A percentile compares a stretch with the other conserved stretches of the same genome.
phyloP scores from a whole-genome alignment of 2,329 filamentous ascomycete species.

The Onygenales sp. region DNA sequence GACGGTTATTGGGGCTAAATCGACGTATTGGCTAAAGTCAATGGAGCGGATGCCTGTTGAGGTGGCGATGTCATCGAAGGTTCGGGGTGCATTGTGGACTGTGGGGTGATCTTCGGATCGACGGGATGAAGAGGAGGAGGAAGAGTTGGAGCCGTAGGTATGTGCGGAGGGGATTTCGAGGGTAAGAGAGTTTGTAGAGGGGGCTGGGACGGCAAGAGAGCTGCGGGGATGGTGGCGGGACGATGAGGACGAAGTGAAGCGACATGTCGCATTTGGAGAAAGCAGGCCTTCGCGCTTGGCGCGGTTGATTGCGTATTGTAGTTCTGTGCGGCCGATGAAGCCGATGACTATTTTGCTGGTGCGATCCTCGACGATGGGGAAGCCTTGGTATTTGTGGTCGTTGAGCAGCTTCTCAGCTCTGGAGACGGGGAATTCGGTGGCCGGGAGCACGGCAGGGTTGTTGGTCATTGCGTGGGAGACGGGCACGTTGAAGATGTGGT shows the following conservation, averaged over 20 bases:
- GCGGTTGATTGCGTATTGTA: slow-evolving; percentile 81
- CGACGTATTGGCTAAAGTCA: slow-evolving; percentile 80
- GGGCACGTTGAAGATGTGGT: slow-evolving; percentile 90
- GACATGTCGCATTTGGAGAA: slow-evolving; percentile 60
- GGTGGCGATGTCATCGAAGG: slow-evolving; percentile 51
- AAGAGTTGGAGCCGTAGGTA: not conserved
- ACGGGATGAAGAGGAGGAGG: not conserved
- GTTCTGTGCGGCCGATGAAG: slow-evolving; percentile 85
- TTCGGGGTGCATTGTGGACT: slow-evolving; percentile 32
- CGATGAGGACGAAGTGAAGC: slow-evolving; percentile 45
- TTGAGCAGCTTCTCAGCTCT: slow-evolving; percentile 66
- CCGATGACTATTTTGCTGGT: slow-evolving; percentile 66
- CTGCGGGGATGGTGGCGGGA: slow-evolving; percentile 33
- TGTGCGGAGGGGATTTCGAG: not conserved
- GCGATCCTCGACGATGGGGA: slow-evolving; percentile 75
- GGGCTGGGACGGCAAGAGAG: not conserved
- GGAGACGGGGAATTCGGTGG: slow-evolving; percentile 63
- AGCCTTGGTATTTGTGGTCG: slow-evolving; percentile 80
- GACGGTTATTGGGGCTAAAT: slow-evolving; percentile 79
- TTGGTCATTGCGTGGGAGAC: slow-evolving; percentile 84
- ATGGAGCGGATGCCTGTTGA: slow-evolving; percentile 50
- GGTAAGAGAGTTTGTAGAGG: not conserved
- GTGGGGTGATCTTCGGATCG: not conserved
- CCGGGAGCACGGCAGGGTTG: slow-evolving; percentile 63
- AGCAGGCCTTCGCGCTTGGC: slow-evolving; percentile 60